Conservation (phyloP, 495 filamentous ascomycete genomes). For the Rhypophila decipiens region DNA sequence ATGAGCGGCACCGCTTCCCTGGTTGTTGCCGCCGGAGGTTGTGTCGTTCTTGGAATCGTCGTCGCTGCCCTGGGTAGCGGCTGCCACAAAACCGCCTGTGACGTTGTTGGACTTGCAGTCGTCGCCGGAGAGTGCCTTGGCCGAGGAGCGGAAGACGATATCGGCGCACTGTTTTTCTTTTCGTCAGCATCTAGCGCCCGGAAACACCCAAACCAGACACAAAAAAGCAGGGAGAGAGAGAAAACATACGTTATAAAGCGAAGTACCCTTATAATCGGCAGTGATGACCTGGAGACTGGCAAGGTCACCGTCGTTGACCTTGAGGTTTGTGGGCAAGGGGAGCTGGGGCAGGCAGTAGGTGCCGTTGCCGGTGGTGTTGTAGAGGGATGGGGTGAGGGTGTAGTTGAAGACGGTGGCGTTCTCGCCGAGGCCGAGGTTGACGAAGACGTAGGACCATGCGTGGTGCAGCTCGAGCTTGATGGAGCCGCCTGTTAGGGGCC, state of each 20-base stretch:
- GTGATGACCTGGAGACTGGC: constrained; percentile 56
- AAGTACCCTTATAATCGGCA: constrained; percentile 36
- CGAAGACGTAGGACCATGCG: constrained; percentile 50
- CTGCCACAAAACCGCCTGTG: constrained; percentile 20
- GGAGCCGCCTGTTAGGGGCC: constrained; percentile 53
- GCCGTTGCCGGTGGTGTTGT: constrained; percentile 57
- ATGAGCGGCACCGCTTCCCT: constrained; percentile 5
- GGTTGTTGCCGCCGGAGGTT: constrained; percentile 1
- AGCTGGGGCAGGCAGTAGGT: constrained; percentile 51
- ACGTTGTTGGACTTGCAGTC: constrained; percentile 45
- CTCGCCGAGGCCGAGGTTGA: constrained; percentile 56
- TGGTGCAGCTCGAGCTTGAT: constrained; percentile 48
- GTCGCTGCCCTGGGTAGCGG: constrained; percentile 11
- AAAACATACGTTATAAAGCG: constrained; percentile 55
- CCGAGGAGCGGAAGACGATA: constrained; percentile 48
- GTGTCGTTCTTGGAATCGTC: constrained; percentile 1
- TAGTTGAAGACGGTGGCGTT: constrained; percentile 55
- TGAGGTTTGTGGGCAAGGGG: constrained; percentile 34
- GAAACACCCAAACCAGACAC: neutral
- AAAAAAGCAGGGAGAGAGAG: neutral
- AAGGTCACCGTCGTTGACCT: constrained; percentile 40
- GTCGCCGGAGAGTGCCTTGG: constrained; percentile 28
- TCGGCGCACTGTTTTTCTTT: constrained; percentile 51
- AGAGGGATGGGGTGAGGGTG: constrained; percentile 40
- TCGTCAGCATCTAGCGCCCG: neutral